phyloP scores from a whole-genome alignment of 176 grass and related monocot genomes.

The Coix lacrymajobi region DNA sequence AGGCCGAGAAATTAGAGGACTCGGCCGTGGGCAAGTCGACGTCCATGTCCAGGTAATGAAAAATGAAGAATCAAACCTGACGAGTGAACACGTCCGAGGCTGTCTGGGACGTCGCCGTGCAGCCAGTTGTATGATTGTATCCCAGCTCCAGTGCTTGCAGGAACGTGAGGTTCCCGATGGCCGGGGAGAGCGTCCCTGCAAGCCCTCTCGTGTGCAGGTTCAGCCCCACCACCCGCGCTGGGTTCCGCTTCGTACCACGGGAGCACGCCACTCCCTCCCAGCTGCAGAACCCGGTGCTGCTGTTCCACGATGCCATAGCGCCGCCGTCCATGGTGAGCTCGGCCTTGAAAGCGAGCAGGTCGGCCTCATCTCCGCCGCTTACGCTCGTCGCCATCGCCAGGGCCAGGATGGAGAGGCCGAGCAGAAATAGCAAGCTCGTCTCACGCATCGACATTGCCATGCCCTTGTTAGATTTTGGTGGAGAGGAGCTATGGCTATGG shows the following conservation, averaged over 20 bases:
- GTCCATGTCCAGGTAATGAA: too few species aligned
- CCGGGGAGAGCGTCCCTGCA: background rate
- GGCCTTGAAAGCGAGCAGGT: background rate
- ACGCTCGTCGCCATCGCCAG: background rate
- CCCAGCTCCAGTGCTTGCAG: background rate
- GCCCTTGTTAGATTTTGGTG: too few species aligned
- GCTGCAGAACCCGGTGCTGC: background rate
- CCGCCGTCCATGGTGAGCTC: background rate
- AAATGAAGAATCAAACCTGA: too few species aligned
- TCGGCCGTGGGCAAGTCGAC: too few species aligned
- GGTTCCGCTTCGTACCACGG: background rate
- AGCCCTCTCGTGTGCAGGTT: background rate
- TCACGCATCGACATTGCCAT: background rate
- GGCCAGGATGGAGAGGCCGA: background rate
- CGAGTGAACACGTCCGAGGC: background rate
- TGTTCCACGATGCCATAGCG: background rate
- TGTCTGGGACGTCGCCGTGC: background rate
- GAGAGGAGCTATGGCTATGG: too few species aligned
- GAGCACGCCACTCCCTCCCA: background rate
- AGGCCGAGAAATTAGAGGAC: too few species aligned
- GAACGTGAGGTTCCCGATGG: constrained; percentile 7
- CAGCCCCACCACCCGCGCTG: background rate
- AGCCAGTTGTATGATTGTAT: background rate
- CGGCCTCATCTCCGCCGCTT: background rate
- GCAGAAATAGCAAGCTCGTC: background rate